These are phyloP conservation scores for Phytophthora foliorum DNA, from an alignment of 352 stramenopile genomes.

Conservation along the genomic window DNA sequence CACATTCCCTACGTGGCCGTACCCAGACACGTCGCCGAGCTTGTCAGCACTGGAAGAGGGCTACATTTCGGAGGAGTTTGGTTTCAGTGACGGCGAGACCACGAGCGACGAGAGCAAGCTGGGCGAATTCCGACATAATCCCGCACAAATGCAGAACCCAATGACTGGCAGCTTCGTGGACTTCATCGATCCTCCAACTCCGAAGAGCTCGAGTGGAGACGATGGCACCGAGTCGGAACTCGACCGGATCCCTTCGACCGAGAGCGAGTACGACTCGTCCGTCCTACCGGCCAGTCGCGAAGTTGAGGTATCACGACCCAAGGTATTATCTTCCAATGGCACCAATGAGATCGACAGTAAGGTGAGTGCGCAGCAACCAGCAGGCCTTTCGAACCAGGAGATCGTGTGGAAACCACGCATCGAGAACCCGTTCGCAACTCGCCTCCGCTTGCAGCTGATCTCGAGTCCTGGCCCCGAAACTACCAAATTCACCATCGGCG, in stretches of 20 bases:
- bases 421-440: constrained; percentile 23
- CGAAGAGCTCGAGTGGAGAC: constrained; percentile 15
- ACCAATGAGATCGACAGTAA: constrained; percentile 1
- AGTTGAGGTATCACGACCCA: constrained; percentile 15
- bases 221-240: constrained; percentile 18
- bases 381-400: constrained; percentile 13
- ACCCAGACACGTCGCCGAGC: constrained; percentile 20
- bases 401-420: constrained; percentile 17
- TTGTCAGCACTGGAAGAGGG: constrained; percentile 34
- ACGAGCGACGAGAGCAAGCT: constrained; percentile 19
- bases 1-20: constrained; percentile 33
- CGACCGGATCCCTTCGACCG: constrained; percentile 15
- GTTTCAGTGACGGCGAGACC: constrained; percentile 38
- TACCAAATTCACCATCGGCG: constrained; percentile 8
- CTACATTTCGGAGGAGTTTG: constrained; percentile 39
- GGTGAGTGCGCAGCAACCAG: constrained; percentile 7
- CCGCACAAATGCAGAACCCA: constrained; percentile 3
- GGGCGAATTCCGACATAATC: constrained; percentile 9
- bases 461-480: constrained; percentile 5
- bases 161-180: constrained; percentile 35
- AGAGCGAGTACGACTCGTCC: constrained; percentile 28
- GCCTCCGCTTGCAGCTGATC: constrained; percentile 19
- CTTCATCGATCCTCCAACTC: constrained; percentile 31
- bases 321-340: neutral
- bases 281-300: constrained; percentile 24